A percentile compares a stretch with the other conserved stretches of the same genome.
These are phyloP conservation scores for Fusarium odoratissimum DNA, from an alignment of 2,329 filamentous ascomycete genomes.

Conservation along the genomic window DNA sequence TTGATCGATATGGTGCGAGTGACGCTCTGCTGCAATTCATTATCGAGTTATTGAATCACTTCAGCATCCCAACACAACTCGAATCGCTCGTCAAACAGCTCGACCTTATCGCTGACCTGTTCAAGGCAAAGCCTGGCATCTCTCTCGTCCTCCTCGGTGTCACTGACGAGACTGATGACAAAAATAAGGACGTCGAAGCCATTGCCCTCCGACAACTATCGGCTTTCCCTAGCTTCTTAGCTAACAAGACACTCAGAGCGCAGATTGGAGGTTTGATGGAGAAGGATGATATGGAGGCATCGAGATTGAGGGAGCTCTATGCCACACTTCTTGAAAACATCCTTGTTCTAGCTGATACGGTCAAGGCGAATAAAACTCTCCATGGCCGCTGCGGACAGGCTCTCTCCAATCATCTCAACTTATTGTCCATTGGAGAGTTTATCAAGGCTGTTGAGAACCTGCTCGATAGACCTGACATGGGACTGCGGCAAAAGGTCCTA, in stretches of 20 bases:
- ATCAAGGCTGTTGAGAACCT: conserved; percentile 87
- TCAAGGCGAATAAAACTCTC: conserved; percentile 67
- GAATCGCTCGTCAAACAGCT: conserved; percentile 82
- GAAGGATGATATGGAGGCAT: conserved; percentile 72
- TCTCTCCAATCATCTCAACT: conserved; percentile 81
- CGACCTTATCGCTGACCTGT: conserved; percentile 78
- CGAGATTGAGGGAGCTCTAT: conserved; percentile 76
- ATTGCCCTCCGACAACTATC: conserved; percentile 66
- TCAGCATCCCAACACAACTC: conserved; percentile 80
- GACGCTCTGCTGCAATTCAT: conserved; percentile 80
- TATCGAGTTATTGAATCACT: conserved; percentile 77
- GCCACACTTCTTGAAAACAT: conserved; percentile 74
- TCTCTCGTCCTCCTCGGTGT: conserved; percentile 77
- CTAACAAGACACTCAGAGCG: conserved; percentile 66
- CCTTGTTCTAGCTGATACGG: conserved; percentile 72
- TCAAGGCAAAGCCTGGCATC: conserved; percentile 78
- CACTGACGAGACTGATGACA: conserved; percentile 59
- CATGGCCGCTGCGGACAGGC: conserved; percentile 74
- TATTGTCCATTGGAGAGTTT: conserved; percentile 89
- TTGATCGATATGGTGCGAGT: conserved; percentile 87
- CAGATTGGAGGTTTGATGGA: conserved; percentile 69
- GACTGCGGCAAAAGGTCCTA: conserved; percentile 82
- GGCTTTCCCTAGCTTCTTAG: conserved; percentile 68
- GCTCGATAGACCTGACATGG: conserved; percentile 78
- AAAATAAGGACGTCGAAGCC: conserved; percentile 63